These are phyloP conservation scores for Bidens hawaiensis DNA, from an alignment of 140 eudicot species.

Conservation along the genomic window DNA sequence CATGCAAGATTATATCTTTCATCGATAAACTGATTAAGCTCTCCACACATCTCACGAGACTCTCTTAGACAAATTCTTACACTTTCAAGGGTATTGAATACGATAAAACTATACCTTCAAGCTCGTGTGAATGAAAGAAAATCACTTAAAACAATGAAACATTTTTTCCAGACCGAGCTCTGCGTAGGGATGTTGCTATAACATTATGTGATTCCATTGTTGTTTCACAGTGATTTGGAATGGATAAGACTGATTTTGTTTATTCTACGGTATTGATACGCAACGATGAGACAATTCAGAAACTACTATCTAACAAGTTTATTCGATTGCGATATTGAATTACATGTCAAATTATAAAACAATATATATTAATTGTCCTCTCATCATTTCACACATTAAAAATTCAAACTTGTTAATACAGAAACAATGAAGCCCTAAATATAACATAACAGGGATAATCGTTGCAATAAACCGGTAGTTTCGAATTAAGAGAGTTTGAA, in stretches of 20 bases:
- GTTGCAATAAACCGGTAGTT: neutral
- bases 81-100: neutral
- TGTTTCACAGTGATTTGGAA: neutral
- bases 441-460: slow-evolving; percentile 8
- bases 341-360: no score
- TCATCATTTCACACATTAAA: neutral
- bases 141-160: neutral
- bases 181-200: neutral
- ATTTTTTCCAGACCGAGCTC: neutral
- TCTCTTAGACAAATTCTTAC: neutral
- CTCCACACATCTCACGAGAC: neutral
- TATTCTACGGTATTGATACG: neutral
- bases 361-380: no score
- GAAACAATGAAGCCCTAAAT: slow-evolving; percentile 11
- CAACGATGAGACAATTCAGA: neutral
- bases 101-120: neutral
- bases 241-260: neutral
- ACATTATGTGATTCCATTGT: neutral
- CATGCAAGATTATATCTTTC: neutral
- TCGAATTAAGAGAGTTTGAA: neutral
- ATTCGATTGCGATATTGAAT: no score
- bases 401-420: neutral
- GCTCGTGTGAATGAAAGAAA: neutral
- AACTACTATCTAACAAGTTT: slow-evolving; percentile 2
- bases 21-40: neutral